Conservation (phyloP, 2,329 filamentous ascomycete genomes). For the Botrytis hyacinthi region DNA sequence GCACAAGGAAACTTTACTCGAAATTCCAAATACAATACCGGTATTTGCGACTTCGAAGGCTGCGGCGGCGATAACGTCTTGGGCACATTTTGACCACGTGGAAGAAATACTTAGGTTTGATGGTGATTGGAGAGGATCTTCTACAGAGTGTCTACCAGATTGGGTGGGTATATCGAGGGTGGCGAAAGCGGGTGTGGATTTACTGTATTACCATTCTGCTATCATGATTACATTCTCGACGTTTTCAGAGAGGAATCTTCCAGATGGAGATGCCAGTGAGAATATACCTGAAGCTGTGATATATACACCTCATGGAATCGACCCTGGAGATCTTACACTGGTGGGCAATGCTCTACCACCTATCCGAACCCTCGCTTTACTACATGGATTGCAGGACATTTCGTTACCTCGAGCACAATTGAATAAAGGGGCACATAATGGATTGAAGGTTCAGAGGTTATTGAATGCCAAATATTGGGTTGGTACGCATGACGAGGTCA, state of each 20-base stretch:
- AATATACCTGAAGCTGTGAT: slow-evolving; percentile 53
- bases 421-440: slow-evolving; percentile 63
- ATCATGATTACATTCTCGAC: slow-evolving; percentile 55
- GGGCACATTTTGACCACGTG: slow-evolving; percentile 59
- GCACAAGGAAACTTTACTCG: slow-evolving; percentile 58
- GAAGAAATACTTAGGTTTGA: slow-evolving; percentile 38
- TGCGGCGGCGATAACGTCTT: slow-evolving; percentile 53
- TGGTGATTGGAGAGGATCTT: slow-evolving; percentile 38
- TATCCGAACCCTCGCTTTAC: slow-evolving; percentile 54
- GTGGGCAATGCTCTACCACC: slow-evolving; percentile 46
- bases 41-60: slow-evolving; percentile 61
- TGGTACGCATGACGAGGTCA: slow-evolving; percentile 63
- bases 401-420: slow-evolving; percentile 50
- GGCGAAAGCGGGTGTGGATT: slow-evolving; percentile 49
- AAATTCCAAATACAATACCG: slow-evolving; percentile 53
- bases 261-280: slow-evolving; percentile 28
- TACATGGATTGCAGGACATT: slow-evolving; percentile 65
- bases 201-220: slow-evolving; percentile 61
- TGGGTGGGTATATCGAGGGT: slow-evolving; percentile 63
- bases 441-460: slow-evolving; percentile 52
- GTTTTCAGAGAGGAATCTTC: background rate
- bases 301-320: slow-evolving; percentile 64
- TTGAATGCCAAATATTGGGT: slow-evolving; percentile 61
- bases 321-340: slow-evolving; percentile 45
- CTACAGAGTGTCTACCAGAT: slow-evolving; percentile 45